Evolutionary conservation across 345 rosid species (phyloP), one percentile per base, ranked within the genome.

Genomic region (Conringia planisiliqua): DNA sequence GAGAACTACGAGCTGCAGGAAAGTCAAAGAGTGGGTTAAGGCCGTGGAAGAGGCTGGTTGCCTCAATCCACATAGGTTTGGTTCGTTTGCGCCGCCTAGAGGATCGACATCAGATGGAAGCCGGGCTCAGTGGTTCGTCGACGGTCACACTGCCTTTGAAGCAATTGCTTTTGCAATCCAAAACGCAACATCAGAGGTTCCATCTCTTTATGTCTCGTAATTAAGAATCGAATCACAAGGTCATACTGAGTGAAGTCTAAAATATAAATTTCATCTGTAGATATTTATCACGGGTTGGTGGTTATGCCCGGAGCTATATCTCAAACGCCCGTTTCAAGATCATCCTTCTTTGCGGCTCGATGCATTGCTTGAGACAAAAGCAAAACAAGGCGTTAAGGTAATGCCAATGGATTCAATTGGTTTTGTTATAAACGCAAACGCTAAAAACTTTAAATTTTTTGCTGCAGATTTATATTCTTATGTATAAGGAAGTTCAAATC

Each of bases 211-310:
- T 54, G 50, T 35, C 11, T 22, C 10, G 20, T 61, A 3, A 27
- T 9, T 59, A 17, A 20, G 11, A 63, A 27, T 17, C 5, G 0
- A 14, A 20, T 35, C 47, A 8, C 20, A 57, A n/a, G 6, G 33
- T 42, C 24, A 13, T 40, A 40, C 3, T 30, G 5, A 3, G 32
- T 29, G 39, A 24, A 56, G 62, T 66, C 36, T 33, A 11, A 3
- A 3, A 46, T 38, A 11, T 4, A 48, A 40, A 2, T 13, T 27
- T 64, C 50, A 20, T 36, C n/a, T 77, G 83, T 83, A 90, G 98
- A 87, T 91, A 81, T 88, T 86, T 68, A 85, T 94, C 42, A 91
- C 96, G 47, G 98, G 98, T 76, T 94, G 98, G 98, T 94, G 98
- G 98, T 87, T 94, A 74, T 94, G 97, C 77, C 96, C 98, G 2